Evolutionary conservation across 345 rosid genomes (phyloP), one percentile per base, ranked within the genome.

Genomic region (Ceriops tagal): DNA sequence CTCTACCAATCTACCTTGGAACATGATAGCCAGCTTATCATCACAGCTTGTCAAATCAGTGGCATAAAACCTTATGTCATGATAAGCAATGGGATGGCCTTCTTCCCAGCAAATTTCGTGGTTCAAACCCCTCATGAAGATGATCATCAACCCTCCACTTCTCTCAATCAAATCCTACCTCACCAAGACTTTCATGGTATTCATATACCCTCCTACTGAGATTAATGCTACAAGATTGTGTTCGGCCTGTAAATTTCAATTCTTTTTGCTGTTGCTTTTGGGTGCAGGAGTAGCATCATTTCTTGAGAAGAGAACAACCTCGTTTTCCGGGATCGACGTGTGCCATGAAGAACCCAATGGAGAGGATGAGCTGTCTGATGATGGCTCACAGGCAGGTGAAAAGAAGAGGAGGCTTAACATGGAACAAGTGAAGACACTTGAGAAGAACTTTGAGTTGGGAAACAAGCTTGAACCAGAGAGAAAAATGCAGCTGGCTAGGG

Each of bases 381-480:
- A 96, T 72, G 96, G 97, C 46, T 96, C 95, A 62, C 97, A 89
- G 49, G 91, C 89, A 46, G 97, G 97, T 64, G 99, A 92, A 77
- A 92, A 96, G 86, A 96, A 92, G 80, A 89, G 96, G 82, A 86
- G 98, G 84, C 82, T 96, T 51, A 96, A 80, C 78, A 79, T 90
- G 87, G 99, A 90, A 53, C 99, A 96, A 70, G 98, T 92, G 18
- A 92, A 85, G 83, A 92, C 97, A 18, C 84, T 96, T 43, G 99
- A 96, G 83, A 96, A 86, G 81, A 92, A 85, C 75, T 96, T 96
- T 58, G 98, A 96, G 82, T 81, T 96, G 69, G 97, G 98, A 10
- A 96, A 90, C 71, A 92, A 96, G 83, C 99, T 92, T 77, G 98
- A 96, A 75, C 98, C 98, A 21, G 98, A 96, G 83, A 89, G 96